phyloP scores from a whole-genome alignment of 2,329 filamentous ascomycete genomes.

The Hymenoscyphus occultus region DNA sequence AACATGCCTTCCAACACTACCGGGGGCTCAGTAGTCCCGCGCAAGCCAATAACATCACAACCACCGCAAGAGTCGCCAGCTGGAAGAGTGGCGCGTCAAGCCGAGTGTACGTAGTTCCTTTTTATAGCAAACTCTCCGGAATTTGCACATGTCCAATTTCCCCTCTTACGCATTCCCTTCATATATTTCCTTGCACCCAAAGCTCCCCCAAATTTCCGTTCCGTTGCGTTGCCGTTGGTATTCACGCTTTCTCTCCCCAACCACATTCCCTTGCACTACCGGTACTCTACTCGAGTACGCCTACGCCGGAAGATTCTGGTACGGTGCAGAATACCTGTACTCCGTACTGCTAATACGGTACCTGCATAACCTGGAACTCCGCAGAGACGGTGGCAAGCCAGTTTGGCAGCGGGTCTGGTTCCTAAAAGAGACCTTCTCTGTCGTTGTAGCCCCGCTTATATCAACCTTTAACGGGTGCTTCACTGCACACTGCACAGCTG shows the following conservation, averaged over 20 bases:
- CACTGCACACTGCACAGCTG: no score
- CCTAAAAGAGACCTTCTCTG: not conserved
- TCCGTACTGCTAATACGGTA: not conserved
- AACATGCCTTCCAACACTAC: not conserved
- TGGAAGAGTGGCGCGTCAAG: conserved; percentile 1
- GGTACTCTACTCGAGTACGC: no score
- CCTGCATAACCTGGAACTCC: not conserved
- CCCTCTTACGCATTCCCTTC: not conserved
- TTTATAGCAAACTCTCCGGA: not conserved
- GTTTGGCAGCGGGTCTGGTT: not conserved
- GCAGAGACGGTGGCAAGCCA: not conserved
- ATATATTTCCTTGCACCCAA: not conserved
- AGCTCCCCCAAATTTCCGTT: no score
- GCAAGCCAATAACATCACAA: not conserved
- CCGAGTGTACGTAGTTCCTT: not conserved
- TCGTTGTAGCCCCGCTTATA: not conserved
- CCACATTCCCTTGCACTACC: no score
- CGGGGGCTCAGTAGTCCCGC: not conserved
- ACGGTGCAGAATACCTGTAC: not conserved
- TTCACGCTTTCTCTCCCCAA: no score
- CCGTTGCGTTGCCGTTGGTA: no score
- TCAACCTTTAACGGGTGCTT: not conserved
- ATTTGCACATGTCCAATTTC: not conserved
- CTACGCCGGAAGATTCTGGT: not conserved
- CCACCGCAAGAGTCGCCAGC: not conserved